Base-by-base conservation (phyloP, 129 eudicot genomes). In the sunflower (Helianthus annuus) region DNA sequence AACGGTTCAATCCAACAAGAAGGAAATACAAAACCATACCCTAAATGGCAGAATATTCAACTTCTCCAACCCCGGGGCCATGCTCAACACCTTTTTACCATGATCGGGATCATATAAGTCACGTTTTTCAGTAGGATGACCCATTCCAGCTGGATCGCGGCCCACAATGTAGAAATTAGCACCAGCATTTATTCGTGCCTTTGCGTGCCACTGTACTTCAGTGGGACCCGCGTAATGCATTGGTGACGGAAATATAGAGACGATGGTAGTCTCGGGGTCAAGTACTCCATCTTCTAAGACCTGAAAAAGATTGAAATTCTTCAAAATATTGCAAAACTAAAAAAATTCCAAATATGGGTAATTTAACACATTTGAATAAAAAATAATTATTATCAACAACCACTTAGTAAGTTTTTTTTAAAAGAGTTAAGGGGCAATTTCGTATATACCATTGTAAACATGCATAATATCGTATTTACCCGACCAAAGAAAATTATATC, bases 191-290 rank as follows among this genome's bases (percentile, higher is more conserved):
- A 92, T 87, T 46, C 98, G 79, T 63, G 98, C 95, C 81, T 89
- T 92, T 11, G 98, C 98, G 75, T 92, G 98, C 98, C 98, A 89
- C 54, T 92, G 98, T 48, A 92, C 97, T 87, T 92, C 98, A 6
- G 96, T 92, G 39, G 96, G 96, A 5, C 98, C 98, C 7, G 96
- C 98, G 42, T 92, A 92, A 79, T 89, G 98, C 98, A 92, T 92
- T 46, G 96, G 98, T 3, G 96, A 92, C 29, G 98, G 98, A 70
- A 92, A 92, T 81, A 92, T 92, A 58, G 98, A 76, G 32, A 92
- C 98, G 7, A 92, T 81, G 0, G 98, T 92, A 51, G 98, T 92
- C 82, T 83, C 83, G 0, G 98, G 98, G 78, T 92, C 98, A 76
- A 92, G 98, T 65, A 92, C 88, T 22, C 95, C 96, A 68, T 89